Percentiles rank a stretch among this genome's conserved stretches.
Conservation (phyloP, 805 yeast genomes). For the Yarrowia bubula region DNA sequence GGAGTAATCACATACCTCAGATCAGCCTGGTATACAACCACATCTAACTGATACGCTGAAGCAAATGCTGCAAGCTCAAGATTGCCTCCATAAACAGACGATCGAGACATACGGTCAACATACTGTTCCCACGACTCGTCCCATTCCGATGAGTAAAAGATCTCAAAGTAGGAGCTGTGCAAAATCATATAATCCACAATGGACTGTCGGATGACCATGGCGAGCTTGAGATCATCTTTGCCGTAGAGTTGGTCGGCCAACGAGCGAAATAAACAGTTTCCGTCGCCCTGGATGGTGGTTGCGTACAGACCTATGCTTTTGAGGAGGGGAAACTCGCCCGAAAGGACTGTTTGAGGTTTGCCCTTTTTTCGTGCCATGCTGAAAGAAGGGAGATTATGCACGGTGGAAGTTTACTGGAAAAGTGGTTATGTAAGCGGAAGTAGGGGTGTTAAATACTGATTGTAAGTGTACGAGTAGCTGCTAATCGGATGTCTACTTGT, state of each 20-base stretch:
- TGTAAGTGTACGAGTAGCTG: too few relatives aligned
- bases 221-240: conserved; percentile 36
- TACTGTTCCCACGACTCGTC: conserved; percentile 42
- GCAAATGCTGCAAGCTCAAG: conserved; percentile 46
- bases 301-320: conserved; percentile 41
- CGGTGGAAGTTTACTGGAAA: background rate
- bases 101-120: conserved; percentile 39
- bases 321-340: conserved; percentile 41
- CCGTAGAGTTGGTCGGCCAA: conserved; percentile 44
- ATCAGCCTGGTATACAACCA: conserved; percentile 43
- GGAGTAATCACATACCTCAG: conserved; percentile 38
- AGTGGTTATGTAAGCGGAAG: too few relatives aligned
- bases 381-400: conserved; percentile 1
- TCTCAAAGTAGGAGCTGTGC: conserved; percentile 37
- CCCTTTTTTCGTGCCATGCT: conserved; percentile 15
- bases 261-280: conserved; percentile 46
- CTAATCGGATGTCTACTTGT: too few relatives aligned
- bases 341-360: conserved; percentile 5
- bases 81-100: conserved; percentile 45
- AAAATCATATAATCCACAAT: conserved; percentile 39
- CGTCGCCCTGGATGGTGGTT: conserved; percentile 43
- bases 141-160: conserved; percentile 37
- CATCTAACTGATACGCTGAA: conserved; percentile 36
- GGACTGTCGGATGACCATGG: conserved; percentile 35
- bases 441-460: too few relatives aligned